Evolutionary conservation across 768 basidiomycete genomes (phyloP).

Genomic region (Amanita thiersii): DNA sequence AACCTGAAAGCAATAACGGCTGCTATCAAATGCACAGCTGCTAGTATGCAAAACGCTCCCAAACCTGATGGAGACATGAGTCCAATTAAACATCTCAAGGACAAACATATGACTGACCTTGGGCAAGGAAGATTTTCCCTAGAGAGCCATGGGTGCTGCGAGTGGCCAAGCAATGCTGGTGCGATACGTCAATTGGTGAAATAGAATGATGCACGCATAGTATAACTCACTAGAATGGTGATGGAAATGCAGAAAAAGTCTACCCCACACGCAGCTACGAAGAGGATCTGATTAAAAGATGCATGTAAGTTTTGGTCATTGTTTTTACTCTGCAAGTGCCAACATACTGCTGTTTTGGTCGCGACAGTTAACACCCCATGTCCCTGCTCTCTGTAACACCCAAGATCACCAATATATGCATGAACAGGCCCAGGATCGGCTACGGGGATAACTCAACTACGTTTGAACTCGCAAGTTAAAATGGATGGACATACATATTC

Average conservation of each 20-base stretch:
- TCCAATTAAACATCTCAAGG: slow-evolving; percentile 3
- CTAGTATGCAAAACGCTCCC: slow-evolving; percentile 8
- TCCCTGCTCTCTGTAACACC: slow-evolving; percentile 7
- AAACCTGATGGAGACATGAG: background rate
- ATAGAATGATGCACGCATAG: slow-evolving; percentile 6
- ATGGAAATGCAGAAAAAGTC: slow-evolving; percentile 15
- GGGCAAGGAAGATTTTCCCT: slow-evolving; percentile 15
- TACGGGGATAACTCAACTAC: background rate
- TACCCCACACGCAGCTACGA: slow-evolving; percentile 13
- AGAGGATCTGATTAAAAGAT: slow-evolving; percentile 10
- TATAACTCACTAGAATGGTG: slow-evolving; percentile 13
- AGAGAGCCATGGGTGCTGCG: slow-evolving; percentile 16
- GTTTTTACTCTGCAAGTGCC: no score
- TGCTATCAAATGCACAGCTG: slow-evolving; percentile 12
- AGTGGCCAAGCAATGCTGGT: slow-evolving; percentile 18
- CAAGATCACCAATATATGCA: slow-evolving; percentile 5
- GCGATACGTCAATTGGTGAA: background rate
- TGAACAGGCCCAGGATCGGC: background rate
- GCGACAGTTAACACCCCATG: background rate
- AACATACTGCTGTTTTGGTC: slow-evolving; percentile 8
- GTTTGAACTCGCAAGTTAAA: background rate
- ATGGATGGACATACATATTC: slow-evolving; percentile 10
- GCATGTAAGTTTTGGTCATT: background rate
- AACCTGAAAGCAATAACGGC: slow-evolving; percentile 14
- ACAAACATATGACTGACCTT: slow-evolving; percentile 12